Evolutionary conservation across 345 rosid genomes (phyloP).

Genomic region (Kandelia obovata): DNA sequence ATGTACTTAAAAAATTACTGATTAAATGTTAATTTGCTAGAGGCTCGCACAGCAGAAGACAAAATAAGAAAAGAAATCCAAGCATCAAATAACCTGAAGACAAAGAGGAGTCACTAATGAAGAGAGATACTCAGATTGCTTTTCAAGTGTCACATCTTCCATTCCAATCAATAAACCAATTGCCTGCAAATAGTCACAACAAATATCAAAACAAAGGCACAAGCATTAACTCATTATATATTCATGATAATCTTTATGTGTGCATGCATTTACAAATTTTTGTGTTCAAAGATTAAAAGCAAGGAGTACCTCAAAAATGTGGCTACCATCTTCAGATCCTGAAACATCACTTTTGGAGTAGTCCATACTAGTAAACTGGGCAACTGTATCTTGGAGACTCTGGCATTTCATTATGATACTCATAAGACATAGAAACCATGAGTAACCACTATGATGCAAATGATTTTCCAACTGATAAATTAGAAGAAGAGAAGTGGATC

Average conservation of each 20-base stretch:
- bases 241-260: neutral
- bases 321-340: constrained; percentile 81
- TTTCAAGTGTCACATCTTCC: constrained; percentile 79
- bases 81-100: constrained; percentile 59
- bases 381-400: constrained; percentile 81
- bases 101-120: constrained; percentile 83
- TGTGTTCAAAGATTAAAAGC: neutral
- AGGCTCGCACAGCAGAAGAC: constrained; percentile 11
- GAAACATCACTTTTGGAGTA: constrained; percentile 42
- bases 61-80: neutral
- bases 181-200: constrained; percentile 45
- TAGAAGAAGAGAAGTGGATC: neutral
- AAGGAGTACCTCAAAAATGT: constrained; percentile 80
- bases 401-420: constrained; percentile 28
- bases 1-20: too few relatives aligned
- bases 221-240: neutral
- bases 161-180: constrained; percentile 87
- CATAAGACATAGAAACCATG: constrained; percentile 12
- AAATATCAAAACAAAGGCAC: neutral
- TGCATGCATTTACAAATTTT: neutral
- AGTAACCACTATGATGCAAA: constrained; percentile 1
- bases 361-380: constrained; percentile 54
- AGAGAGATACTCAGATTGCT: constrained; percentile 86
- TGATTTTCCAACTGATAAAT: neutral
- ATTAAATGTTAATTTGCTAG: neutral